Base-by-base conservation (phyloP, 495 filamentous ascomycete species). In the Trichoderma erinaceum region DNA sequence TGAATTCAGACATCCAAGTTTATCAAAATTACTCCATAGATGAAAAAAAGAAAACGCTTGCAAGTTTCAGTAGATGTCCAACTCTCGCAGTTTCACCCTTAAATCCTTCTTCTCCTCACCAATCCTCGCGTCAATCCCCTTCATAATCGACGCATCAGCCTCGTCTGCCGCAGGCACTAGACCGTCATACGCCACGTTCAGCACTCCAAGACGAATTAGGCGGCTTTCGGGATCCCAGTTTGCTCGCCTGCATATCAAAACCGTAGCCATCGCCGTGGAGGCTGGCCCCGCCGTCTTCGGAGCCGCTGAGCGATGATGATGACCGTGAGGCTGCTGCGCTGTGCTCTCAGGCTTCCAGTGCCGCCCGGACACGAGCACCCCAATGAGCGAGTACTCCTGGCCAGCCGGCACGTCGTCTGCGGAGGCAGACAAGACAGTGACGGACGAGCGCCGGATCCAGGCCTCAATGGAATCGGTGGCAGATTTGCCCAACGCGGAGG, bases 331-430 rank as follows among this genome's bases (percentile, higher is more conserved):
- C 35, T 38, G 35, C 35, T 38, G 35, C 35, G 12, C 25, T 23
- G 16, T 7, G 56, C 25, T 25, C 10, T 61, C 25, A 25, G 56
- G 29, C 16, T 61, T 61, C 65, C 65, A 66, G 15, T 66, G 41
- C 41, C 44, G 41, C 21, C 41, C 65, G 4, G 44, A 66, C 2
- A 66, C 13, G 25, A 66, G 41, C 8, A 66, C 65, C 12, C 65
- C 65, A 13, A 48, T 25, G 41, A 66, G 65, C 10, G 48, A n/a
- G 27, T 50, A 66, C 65, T 66, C 65, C 13, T n/a, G 64, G 18
- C 41, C 64, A 35, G n/a, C 32, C 32, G 38, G 56, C 16, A 25
- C 56, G 11, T 61, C 56, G 16, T 61, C 56, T 3, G 56, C 56
- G n/a, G 56, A 61, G 56, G 56, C 56, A 15, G 56, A 32, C 23